Evolutionary conservation across 257 asterid species (phyloP), one percentile per base, ranked within the genome.

Genomic region (Fraxinus excelsior): DNA sequence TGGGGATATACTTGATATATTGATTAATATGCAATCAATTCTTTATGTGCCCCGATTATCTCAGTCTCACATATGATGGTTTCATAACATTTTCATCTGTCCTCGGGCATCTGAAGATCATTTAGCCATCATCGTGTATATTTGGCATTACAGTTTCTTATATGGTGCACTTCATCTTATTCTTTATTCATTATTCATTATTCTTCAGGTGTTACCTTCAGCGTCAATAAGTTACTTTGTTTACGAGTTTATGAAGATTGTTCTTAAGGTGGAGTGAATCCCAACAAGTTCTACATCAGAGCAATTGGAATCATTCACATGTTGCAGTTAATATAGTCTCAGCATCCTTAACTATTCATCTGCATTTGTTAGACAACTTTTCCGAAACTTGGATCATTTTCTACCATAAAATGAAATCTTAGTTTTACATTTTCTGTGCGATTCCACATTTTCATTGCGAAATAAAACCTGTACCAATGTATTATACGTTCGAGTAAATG

Each of bases 221-320:
- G 98, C 97, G 6, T 87, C 98, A 23, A 94, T 92, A 76, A 88
- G 98, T 88, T 94, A 89, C 88, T 94, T 94, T 44, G 95, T 92
- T 26, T 92, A 94, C 19, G 97, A 94, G 91, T 94, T 89, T 89
- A 88, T 94, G 98, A 94, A 92, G 97, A 84, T 94, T 66, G 82
- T 92, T 83, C 97, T 94, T 53, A 86, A 94, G 82, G 97, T 88
- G 82, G 96, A 89, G 81, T 92, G 87, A 90, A 34, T 74, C 7
- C 2, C 74, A 28, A 66, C 71, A 44, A 73, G 64, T 67, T n/a
- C 79, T 49, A 51, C 56, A 70, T 60, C 31, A 26, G 44, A 68
- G 70, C 34, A 21, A 66, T 69, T 74, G 73, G 65, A 75, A n/a
- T 44, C 75, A 40, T 31, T 73, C 44, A 44, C 5, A 26, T 10